These are phyloP conservation scores for Podospora anserina DNA, from an alignment of 495 filamentous ascomycete species.

Conservation along the genomic window DNA sequence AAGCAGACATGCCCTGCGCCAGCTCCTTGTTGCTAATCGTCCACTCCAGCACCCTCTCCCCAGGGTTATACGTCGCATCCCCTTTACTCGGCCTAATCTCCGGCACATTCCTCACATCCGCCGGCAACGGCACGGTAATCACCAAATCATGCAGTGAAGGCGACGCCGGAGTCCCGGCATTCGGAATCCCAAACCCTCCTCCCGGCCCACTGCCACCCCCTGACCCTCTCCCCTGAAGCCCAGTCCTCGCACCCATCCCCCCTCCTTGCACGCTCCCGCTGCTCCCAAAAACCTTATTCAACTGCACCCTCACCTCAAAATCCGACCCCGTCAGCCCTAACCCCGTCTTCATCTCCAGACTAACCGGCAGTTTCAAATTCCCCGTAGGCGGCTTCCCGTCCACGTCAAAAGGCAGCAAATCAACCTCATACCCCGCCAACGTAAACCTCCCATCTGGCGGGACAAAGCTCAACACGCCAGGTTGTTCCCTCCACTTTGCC, in stretches of 20 bases:
- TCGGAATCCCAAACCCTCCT: conserved; percentile 21
- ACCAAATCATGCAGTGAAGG: conserved; percentile 76
- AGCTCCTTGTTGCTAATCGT: conserved; percentile 66
- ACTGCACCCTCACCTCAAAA: conserved; percentile 80
- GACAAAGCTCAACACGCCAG: conserved; percentile 89
- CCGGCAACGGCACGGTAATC: conserved; percentile 78
- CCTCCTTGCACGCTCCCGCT: conserved; percentile 17
- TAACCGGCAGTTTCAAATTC: conserved; percentile 76
- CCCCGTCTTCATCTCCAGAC: conserved; percentile 74
- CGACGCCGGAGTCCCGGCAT: conserved; percentile 46
- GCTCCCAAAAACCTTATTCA: conserved; percentile 62
- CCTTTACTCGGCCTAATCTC: conserved; percentile 81
- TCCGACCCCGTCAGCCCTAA: conserved; percentile 72
- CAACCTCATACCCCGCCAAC: conserved; percentile 89
- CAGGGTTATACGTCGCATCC: conserved; percentile 74
- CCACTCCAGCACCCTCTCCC: conserved; percentile 78
- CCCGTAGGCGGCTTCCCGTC: conserved; percentile 44
- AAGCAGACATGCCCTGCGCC: conserved; percentile 64
- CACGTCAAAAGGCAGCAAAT: conserved; percentile 65
- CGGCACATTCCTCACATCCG: conserved; percentile 76
- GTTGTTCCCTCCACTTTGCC: conserved; percentile 76
- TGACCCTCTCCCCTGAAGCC: conserved; percentile 34
- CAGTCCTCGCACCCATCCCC: conserved; percentile 7
- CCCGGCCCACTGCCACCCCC: conserved; percentile 39
- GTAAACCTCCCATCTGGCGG: conserved; percentile 96